Evolutionary conservation across 2,329 filamentous ascomycete genomes (phyloP).

Genomic region (Fusarium pseudoanthophilum): DNA sequence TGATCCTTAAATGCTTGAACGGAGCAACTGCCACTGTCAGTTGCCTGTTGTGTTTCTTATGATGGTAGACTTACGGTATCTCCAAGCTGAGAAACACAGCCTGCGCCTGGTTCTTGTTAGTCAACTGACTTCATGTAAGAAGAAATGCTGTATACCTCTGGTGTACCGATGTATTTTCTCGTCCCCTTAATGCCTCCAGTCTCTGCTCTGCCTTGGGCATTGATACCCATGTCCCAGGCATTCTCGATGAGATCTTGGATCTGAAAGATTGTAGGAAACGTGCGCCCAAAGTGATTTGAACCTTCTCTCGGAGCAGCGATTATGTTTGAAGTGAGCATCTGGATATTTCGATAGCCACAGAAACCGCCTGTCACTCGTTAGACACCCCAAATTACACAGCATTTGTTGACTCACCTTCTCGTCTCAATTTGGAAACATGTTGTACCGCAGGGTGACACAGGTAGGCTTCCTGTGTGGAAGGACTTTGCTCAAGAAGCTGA

Average conservation of each 20-base stretch:
- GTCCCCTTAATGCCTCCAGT: slow-evolving; percentile 90
- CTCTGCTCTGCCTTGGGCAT: slow-evolving; percentile 76
- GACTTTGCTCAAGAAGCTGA: slow-evolving; percentile 72
- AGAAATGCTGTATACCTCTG: slow-evolving; percentile 69
- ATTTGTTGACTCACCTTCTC: slow-evolving; percentile 65
- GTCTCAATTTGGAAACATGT: slow-evolving; percentile 84
- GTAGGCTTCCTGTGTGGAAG: slow-evolving; percentile 73
- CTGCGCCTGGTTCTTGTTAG: slow-evolving; percentile 67
- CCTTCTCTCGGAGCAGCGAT: slow-evolving; percentile 67
- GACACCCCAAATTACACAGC: neutral
- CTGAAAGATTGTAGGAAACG: slow-evolving; percentile 79
- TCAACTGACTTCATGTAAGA: neutral
- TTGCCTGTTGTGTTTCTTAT: neutral
- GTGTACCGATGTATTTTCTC: slow-evolving; percentile 94
- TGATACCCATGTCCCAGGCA: slow-evolving; percentile 89
- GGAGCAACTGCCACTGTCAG: slow-evolving; percentile 61
- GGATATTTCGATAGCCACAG: slow-evolving; percentile 95
- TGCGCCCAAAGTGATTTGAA: slow-evolving; percentile 66
- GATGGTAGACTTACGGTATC: slow-evolving; percentile 65
- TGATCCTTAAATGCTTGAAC: slow-evolving; percentile 68
- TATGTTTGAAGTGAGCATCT: slow-evolving; percentile 87
- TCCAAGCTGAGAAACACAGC: slow-evolving; percentile 77
- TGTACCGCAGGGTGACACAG: slow-evolving; percentile 80
- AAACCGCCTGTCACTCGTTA: slow-evolving; percentile 72
- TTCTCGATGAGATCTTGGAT: slow-evolving; percentile 88